These are phyloP conservation scores for Pezicula carpinea DNA, from an alignment of 2,329 filamentous ascomycete species.

Conservation along the genomic window DNA sequence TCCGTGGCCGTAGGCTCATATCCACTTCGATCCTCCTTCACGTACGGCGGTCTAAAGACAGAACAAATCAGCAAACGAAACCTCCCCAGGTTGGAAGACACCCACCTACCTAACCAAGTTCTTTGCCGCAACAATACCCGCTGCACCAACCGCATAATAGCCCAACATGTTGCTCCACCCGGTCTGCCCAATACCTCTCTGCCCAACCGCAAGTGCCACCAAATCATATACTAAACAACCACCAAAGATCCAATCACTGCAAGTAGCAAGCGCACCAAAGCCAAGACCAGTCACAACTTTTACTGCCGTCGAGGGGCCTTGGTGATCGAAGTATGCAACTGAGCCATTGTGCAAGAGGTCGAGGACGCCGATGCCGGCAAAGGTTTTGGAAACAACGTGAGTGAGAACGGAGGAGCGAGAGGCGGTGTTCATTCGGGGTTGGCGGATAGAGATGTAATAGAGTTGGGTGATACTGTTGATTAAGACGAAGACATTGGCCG, in stretches of 20 bases:
- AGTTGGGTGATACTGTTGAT: conserved; percentile 52
- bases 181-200: conserved; percentile 36
- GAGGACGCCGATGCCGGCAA: conserved; percentile 55
- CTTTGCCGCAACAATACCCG: conserved; percentile 46
- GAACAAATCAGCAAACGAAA: conserved; percentile 6
- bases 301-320: conserved; percentile 39
- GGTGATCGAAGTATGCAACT: conserved; percentile 48
- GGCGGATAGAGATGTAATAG: conserved; percentile 44
- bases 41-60: conserved; percentile 16
- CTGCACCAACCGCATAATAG: conserved; percentile 45
- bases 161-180: conserved; percentile 48
- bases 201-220: conserved; percentile 48
- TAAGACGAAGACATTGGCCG: conserved; percentile 50
- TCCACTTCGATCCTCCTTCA: conserved; percentile 8
- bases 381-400: conserved; percentile 53
- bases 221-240: conserved; percentile 55
- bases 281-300: conserved; percentile 49
- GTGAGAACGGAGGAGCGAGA: conserved; percentile 50
- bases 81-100: background rate
- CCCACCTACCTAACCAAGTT: conserved; percentile 47
- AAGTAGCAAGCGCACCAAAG: conserved; percentile 42
- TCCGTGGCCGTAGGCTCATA: conserved; percentile 16
- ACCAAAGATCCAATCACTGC: conserved; percentile 57
- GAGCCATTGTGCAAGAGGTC: conserved; percentile 55
- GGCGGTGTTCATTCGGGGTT: conserved; percentile 43